Base-by-base conservation (phyloP, 441 rosid genomes). In the Euphorbia celastroides region DNA sequence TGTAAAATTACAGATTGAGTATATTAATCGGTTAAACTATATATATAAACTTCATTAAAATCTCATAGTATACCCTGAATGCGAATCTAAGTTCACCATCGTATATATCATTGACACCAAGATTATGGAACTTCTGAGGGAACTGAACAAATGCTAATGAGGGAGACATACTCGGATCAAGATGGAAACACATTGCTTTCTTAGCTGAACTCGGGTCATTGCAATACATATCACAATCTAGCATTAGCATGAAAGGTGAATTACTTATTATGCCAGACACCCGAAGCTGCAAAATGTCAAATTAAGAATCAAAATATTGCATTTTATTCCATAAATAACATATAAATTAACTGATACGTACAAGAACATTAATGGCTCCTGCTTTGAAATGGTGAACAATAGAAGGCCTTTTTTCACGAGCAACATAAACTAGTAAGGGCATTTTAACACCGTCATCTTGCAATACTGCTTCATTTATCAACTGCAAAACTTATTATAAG, bases 281-380 rank as follows among this genome's bases (percentile, higher is more conserved):
- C 66, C 82, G 71, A 6, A 83, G 79, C 86, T 78, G 77, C 75
- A 69, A 25, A 54, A 30, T 9, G 12, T 41, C 44, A 41, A 41
- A 41, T 41, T 41, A 41, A 41, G 2, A 3, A 41, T 41, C 2
- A 41, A 41, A 41, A 41, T 3, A 10, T 10, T 41, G 44, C 44
- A 41, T 10, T 1, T 41, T 3, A 41, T 7, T 41, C 44, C 44
- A 41, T 2, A 41, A 14, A 41, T 3, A 41, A 41, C 44, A 9
- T 3, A 41, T 10, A 3, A 41, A 7, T 41, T 9, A 34, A 41
- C 2, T 10, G 12, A 41, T 41, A 41, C 44, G 4, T 79, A 83
- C 82, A 22, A 83, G 85, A 10, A 67, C 80, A 16, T 83, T 83
- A 27, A 82, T 74, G 12, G 82, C 86, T 72, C 89, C 82, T n/a